These are phyloP conservation scores for Cladophialophora immunda DNA, from an alignment of 2,329 filamentous ascomycete genomes.

Conservation along the genomic window DNA sequence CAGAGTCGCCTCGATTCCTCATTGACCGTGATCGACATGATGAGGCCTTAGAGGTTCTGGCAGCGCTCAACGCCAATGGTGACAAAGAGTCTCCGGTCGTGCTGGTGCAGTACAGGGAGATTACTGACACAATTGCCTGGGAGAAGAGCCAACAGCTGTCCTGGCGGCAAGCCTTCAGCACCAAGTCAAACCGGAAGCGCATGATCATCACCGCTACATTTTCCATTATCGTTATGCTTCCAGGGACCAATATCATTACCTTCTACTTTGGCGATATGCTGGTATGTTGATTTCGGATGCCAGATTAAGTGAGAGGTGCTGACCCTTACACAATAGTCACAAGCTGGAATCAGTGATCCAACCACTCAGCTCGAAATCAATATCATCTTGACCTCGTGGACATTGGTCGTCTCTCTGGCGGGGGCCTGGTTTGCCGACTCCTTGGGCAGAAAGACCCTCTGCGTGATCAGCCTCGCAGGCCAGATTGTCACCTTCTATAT, in stretches of 20 bases:
- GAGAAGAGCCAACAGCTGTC: constrained; percentile 50
- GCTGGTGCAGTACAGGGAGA: constrained; percentile 55
- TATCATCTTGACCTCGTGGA: constrained; percentile 62
- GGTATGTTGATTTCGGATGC: not conserved
- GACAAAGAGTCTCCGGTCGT: constrained; percentile 52
- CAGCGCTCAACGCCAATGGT: constrained; percentile 56
- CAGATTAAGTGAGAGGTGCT: not conserved
- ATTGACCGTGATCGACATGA: constrained; percentile 54
- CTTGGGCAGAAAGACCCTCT: constrained; percentile 55
- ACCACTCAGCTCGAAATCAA: constrained; percentile 59
- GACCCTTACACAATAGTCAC: constrained; percentile 26
- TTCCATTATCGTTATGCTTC: constrained; percentile 45
- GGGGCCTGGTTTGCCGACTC: constrained; percentile 55
- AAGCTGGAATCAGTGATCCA: constrained; percentile 57
- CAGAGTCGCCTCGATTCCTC: constrained; percentile 69
- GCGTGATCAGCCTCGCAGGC: constrained; percentile 45
- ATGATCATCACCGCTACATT: constrained; percentile 50
- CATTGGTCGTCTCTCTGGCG: constrained; percentile 52
- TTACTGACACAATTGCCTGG: constrained; percentile 57
- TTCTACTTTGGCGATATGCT: constrained; percentile 57
- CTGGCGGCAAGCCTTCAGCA: constrained; percentile 36
- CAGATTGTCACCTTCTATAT: constrained; percentile 59
- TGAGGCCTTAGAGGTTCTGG: constrained; percentile 54
- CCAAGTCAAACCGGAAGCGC: constrained; percentile 48
- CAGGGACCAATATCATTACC: constrained; percentile 53